Base-by-base conservation (phyloP, 2,329 filamentous ascomycete genomes). In the Parastagonospora avenae region DNA sequence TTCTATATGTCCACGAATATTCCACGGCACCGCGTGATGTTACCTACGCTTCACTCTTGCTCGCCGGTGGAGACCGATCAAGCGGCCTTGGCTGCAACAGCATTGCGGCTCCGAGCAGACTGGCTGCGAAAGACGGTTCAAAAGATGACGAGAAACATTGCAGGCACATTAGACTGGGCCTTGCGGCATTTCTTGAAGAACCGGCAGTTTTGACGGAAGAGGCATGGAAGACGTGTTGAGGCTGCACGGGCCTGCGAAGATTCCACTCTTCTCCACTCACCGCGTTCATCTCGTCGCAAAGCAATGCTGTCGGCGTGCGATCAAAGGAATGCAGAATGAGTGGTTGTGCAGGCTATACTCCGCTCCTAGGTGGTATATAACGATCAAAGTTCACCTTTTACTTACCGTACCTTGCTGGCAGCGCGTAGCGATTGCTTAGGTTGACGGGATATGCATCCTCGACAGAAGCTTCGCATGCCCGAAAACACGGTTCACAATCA, bases 111-210 rank as follows among this genome's bases (percentile, higher is more conserved):
- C 30, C 24, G 6, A 30, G 39, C 27, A 41, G 8, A 8, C 8
- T 5, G 8, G 19, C 16, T 11, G 37, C 14, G 37, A 16, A 27
- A 10, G 4, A 19, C 37, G 19, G 15, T 11, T 12, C 7, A 32
- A 32, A 8, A 39, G 14, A 4, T 19, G 8, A n/a, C 15, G 37
- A 16, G n/a, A 12, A 28, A 39, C 37, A 28, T 39, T 27, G 37
- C 37, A 39, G 37, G 37, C n/a, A 24, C 27, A 28, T 6, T 16
- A 19, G 37, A 35, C 27, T 12, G 30, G 38, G 19, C 42, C 47
- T 33, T 39, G 54, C 47, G 54, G 54, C 51, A 54, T 46, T 29
- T 41, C 43, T 32, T 24, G 28, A 52, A 52, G 40, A 55, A 36
- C 33, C 43, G 52, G 48, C 46, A 36, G 33, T 46, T 45, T 54